phyloP scores from a whole-genome alignment of 208 protist genomes.

The Phytomonas sp. region DNA sequence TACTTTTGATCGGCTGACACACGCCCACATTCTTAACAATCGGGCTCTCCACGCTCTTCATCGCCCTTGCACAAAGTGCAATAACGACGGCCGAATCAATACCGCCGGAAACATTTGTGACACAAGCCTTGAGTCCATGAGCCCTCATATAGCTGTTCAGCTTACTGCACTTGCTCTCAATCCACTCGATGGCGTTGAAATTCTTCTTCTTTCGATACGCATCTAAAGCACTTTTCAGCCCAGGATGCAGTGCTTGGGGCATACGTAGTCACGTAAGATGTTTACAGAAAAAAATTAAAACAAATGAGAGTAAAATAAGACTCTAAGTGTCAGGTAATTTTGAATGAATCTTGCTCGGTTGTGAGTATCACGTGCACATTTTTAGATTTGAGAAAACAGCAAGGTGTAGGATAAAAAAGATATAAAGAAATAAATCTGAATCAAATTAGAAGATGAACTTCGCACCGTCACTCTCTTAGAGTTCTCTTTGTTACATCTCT shows the following conservation, averaged over 20 bases:
- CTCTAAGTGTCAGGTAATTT: neutral
- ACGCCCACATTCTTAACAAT: slow-evolving; percentile 89
- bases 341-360: neutral
- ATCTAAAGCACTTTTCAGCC: slow-evolving; percentile 51
- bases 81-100: slow-evolving; percentile 92
- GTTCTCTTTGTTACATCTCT: neutral
- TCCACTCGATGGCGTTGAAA: slow-evolving; percentile 82
- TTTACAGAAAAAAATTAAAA: neutral
- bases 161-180: slow-evolving; percentile 74
- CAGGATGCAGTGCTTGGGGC: slow-evolving; percentile 35
- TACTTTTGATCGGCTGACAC: slow-evolving; percentile 92
- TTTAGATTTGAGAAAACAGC: neutral
- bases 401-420: neutral
- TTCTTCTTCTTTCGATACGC: slow-evolving; percentile 54
- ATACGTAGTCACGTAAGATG: neutral
- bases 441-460: neutral
- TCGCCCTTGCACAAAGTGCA: slow-evolving; percentile 76
- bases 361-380: neutral
- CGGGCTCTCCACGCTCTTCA: slow-evolving; percentile 43
- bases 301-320: neutral
- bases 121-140: slow-evolving; percentile 79
- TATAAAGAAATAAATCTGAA: neutral
- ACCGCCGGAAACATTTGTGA: slow-evolving; percentile 90
- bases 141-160: slow-evolving; percentile 91
- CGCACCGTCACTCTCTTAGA: neutral